phyloP scores from a whole-genome alignment of 2,329 filamentous ascomycete species.

The Pestalotiopsis sp. region DNA sequence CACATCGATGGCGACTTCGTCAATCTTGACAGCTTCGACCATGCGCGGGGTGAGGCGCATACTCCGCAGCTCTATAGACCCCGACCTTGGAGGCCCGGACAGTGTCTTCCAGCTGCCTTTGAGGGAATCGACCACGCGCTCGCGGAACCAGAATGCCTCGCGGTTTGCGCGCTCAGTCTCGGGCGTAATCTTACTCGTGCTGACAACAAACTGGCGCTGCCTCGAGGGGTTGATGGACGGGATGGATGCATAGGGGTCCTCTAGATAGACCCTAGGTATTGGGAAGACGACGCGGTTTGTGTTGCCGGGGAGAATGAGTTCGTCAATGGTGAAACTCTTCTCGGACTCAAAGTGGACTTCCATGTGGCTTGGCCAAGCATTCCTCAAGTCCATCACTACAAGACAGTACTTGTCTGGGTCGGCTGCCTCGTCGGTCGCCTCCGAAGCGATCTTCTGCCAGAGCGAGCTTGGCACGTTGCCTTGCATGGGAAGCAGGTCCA shows the following conservation, averaged over 20 bases:
- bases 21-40: conserved; percentile 80
- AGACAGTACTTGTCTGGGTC: conserved; percentile 72
- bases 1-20: conserved; percentile 74
- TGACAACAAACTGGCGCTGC: conserved; percentile 93
- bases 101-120: conserved; percentile 71
- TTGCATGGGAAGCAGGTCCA: conserved; percentile 77
- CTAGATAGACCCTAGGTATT: conserved; percentile 73
- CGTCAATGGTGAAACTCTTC: conserved; percentile 51
- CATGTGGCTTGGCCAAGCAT: conserved; percentile 85
- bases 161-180: conserved; percentile 77
- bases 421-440: conserved; percentile 33
- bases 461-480: conserved; percentile 63
- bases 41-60: conserved; percentile 76
- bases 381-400: conserved; percentile 81
- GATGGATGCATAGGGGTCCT: conserved; percentile 77
- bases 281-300: conserved; percentile 77
- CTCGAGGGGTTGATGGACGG: conserved; percentile 79
- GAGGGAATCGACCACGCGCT: conserved; percentile 74
- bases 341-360: conserved; percentile 63
- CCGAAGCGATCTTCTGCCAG: conserved; percentile 52
- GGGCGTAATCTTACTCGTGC: conserved; percentile 75
- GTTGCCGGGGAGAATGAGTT: conserved; percentile 66
- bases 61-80: conserved; percentile 75
- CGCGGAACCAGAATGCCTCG: conserved; percentile 90
- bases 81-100: conserved; percentile 55